These are phyloP conservation scores for Trichoderma arundinaceum DNA, from an alignment of 2,329 filamentous ascomycete species.

Conservation along the genomic window DNA sequence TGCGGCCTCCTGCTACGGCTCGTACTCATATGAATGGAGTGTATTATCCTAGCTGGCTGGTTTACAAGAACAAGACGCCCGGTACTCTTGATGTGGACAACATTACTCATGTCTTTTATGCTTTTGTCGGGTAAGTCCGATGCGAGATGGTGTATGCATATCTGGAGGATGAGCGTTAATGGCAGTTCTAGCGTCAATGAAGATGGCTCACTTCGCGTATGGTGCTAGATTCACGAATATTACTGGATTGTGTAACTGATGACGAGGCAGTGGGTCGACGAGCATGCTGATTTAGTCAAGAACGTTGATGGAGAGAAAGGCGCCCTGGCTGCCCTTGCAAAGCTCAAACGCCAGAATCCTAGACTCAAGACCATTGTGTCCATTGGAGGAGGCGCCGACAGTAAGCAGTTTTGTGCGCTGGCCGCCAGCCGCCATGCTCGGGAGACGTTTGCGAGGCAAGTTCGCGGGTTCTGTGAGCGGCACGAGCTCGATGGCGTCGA, in stretches of 20 bases:
- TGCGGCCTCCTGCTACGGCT: neutral
- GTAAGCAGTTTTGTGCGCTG: slow-evolving; percentile 64
- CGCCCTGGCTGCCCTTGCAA: slow-evolving; percentile 64
- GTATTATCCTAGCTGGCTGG: slow-evolving; percentile 70
- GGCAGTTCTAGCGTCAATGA: slow-evolving; percentile 42
- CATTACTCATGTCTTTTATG: slow-evolving; percentile 69
- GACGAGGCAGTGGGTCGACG: slow-evolving; percentile 55
- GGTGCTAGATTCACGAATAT: neutral
- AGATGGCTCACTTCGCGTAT: slow-evolving; percentile 50
- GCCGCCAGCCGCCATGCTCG: slow-evolving; percentile 55
- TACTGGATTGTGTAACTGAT: neutral
- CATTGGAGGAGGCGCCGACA: slow-evolving; percentile 68
- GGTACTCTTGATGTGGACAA: slow-evolving; percentile 60
- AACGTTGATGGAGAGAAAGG: slow-evolving; percentile 63
- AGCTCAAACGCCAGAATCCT: slow-evolving; percentile 62
- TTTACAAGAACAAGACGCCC: slow-evolving; percentile 66
- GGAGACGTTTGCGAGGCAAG: slow-evolving; percentile 60
- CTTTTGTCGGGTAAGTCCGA: slow-evolving; percentile 58
- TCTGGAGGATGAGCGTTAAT: neutral
- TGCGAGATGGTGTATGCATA: neutral
- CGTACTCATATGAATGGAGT: slow-evolving; percentile 45
- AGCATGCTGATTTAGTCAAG: slow-evolving; percentile 67
- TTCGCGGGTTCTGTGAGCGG: slow-evolving; percentile 59
- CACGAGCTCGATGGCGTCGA: slow-evolving; percentile 69
- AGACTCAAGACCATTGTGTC: slow-evolving; percentile 66